A percentile compares a stretch with the other conserved stretches of the same genome.
Evolutionary conservation across 805 yeast genomes (phyloP).

Genomic region (Candida sphagnicola): DNA sequence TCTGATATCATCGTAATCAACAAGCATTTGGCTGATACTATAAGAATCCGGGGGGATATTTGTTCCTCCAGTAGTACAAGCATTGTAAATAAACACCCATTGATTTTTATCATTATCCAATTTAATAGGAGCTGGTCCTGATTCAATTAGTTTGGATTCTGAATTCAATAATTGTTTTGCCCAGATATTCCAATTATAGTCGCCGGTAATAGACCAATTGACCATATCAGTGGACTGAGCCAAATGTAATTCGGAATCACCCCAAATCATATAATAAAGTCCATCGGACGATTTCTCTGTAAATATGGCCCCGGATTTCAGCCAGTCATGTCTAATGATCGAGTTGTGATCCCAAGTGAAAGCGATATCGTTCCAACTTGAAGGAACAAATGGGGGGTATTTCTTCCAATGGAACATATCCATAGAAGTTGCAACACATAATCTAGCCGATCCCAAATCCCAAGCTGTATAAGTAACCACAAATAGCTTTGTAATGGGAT

Average conservation of each 20-base stretch:
- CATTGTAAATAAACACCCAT: conserved; percentile 36
- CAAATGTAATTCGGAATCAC: conserved; percentile 35
- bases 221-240: conserved; percentile 32
- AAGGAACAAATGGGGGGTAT: conserved; percentile 29
- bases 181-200: conserved; percentile 17
- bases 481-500: conserved; percentile 30
- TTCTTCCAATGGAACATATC: conserved; percentile 37
- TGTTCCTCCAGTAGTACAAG: conserved; percentile 35
- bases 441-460: conserved; percentile 29
- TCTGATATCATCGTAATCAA: conserved; percentile 33
- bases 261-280: conserved; percentile 41
- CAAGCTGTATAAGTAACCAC: conserved; percentile 40
- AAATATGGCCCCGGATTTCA: conserved; percentile 40
- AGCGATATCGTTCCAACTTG: conserved; percentile 32
- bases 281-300: conserved; percentile 29
- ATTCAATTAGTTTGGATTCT: conserved; percentile 36
- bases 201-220: conserved; percentile 25
- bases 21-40: conserved; percentile 35
- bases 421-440: conserved; percentile 36
- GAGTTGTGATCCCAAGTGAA: conserved; percentile 18
- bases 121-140: conserved; percentile 41
- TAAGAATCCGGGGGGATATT: conserved; percentile 28
- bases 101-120: conserved; percentile 26
- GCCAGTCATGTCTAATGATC: conserved; percentile 32
- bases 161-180: conserved; percentile 25